Base-by-base conservation (phyloP, 441 rosid genomes). In the Croton setiger region DNA sequence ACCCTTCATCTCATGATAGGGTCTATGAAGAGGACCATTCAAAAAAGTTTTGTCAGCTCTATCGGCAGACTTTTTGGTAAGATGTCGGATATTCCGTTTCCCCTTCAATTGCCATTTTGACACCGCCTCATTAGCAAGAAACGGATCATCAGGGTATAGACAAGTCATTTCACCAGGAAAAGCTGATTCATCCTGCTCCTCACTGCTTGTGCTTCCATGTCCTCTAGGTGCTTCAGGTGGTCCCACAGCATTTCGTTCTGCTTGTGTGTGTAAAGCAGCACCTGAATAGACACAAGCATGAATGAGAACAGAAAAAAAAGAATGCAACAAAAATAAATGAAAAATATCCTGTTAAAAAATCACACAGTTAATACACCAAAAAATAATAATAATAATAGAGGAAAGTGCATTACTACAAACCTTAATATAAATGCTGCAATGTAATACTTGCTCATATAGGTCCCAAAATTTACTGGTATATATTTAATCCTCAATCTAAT, bases 61-160 rank as follows among this genome's bases (percentile, higher is more conserved):
- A 65, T 84, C 86, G 11, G 75, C 69, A 69, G 86, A 76, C 76
- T 84, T 76, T 77, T 84, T 88, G 44, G 81, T 74, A 71, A 92
- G 84, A 74, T 86, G 82, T 10, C 98, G 88, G 41, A 80, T 77
- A 64, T 90, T 92, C 81, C 98, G 85, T 80, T 92, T 95, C 66
- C 99, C 88, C 84, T 90, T 95, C 65, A 81, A 81, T 77, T 84
- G 94, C 99, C 99, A 95, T 71, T 86, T 90, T 79, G 97, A 92
- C 75, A 87, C 93, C 14, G 90, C 81, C 68, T 80, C 92, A 64
- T 80, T 74, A 67, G 76, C 83, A 73, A 80, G 77, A 75, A 75
- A 76, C 61, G 78, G 84, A 49, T 84, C 81, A 41, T 71, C 85
- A 43, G 81, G 78, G 77, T 84, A 84, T 54, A 81, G 76, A 76